These are phyloP conservation scores for Penicillium psychrofluorescens DNA, from an alignment of 495 filamentous ascomycete genomes.

Conservation along the genomic window DNA sequence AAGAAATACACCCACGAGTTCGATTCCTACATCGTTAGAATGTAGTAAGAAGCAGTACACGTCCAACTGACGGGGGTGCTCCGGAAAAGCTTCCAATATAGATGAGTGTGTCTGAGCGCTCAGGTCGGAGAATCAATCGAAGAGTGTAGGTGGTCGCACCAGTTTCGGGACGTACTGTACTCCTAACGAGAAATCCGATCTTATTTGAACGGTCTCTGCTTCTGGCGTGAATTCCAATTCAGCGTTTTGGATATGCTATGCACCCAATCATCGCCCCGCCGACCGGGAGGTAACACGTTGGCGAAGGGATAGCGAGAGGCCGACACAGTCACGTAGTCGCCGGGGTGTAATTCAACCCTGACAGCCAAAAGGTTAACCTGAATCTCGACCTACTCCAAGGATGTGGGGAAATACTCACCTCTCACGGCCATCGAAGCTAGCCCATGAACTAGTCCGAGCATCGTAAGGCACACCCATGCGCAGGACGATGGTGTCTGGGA, in stretches of 20 bases:
- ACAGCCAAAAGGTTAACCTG: background rate
- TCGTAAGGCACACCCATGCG: constrained; percentile 89
- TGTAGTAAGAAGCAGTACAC: too few species aligned
- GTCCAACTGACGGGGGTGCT: too few species aligned
- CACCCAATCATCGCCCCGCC: constrained; percentile 84
- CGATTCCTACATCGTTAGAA: too few species aligned
- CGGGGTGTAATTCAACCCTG: constrained; percentile 75
- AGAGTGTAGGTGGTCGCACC: too few species aligned
- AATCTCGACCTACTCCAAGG: too few species aligned
- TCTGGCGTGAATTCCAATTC: constrained; percentile 83
- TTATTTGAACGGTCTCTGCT: constrained; percentile 56
- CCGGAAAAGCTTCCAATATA: too few species aligned
- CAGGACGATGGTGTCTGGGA: constrained; percentile 90
- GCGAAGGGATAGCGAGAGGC: constrained; percentile 92
- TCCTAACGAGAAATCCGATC: background rate
- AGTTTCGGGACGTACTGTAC: too few species aligned
- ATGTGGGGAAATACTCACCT: constrained; percentile 33
- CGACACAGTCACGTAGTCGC: constrained; percentile 93
- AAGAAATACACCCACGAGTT: too few species aligned
- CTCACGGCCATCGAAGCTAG: constrained; percentile 92
- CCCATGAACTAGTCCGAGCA: constrained; percentile 84
- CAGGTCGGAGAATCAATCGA: too few species aligned
- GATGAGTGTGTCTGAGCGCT: too few species aligned
- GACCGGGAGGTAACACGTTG: constrained; percentile 68
- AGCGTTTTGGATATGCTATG: constrained; percentile 83